These are phyloP conservation scores for Inosperma sp. DNA, from an alignment of 768 basidiomycete genomes.

Conservation along the genomic window DNA sequence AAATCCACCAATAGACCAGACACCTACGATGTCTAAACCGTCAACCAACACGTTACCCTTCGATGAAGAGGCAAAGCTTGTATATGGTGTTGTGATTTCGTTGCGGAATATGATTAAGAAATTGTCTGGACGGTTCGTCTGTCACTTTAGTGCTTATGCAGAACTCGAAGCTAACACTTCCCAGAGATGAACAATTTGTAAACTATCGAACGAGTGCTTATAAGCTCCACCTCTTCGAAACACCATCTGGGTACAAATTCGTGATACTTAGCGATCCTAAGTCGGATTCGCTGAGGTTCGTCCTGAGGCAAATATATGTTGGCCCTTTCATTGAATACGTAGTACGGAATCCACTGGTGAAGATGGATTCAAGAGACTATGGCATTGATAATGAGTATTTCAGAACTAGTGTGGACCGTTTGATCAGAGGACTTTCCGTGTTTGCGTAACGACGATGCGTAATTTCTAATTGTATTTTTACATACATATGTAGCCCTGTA, in stretches of 20 bases:
- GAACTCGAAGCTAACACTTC: constrained; percentile 2
- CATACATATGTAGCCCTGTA: neutral
- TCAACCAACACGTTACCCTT: constrained; percentile 59
- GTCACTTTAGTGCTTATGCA: neutral
- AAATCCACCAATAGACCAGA: constrained; percentile 24
- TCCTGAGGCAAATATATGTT: constrained; percentile 85
- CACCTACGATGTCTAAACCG: neutral
- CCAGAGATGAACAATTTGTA: constrained; percentile 86
- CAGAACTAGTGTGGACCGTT: constrained; percentile 70
- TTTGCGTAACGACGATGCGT: constrained; percentile 29
- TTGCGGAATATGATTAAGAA: constrained; percentile 94
- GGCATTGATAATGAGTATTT: constrained; percentile 96
- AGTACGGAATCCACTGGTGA: constrained; percentile 83
- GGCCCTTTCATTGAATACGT: constrained; percentile 94
- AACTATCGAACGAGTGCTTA: constrained; percentile 89
- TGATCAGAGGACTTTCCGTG: constrained; percentile 56
- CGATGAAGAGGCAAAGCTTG: constrained; percentile 96
- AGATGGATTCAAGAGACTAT: constrained; percentile 74
- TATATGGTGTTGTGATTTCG: constrained; percentile 92
- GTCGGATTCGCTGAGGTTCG: constrained; percentile 75
- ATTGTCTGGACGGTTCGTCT: constrained; percentile 70
- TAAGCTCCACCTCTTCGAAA: constrained; percentile 91
- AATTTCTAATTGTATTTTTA: neutral
- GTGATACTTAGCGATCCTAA: constrained; percentile 87
- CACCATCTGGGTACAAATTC: constrained; percentile 90